These are phyloP conservation scores for Lentinula lateritia DNA, from an alignment of 768 basidiomycete genomes.

Conservation along the genomic window DNA sequence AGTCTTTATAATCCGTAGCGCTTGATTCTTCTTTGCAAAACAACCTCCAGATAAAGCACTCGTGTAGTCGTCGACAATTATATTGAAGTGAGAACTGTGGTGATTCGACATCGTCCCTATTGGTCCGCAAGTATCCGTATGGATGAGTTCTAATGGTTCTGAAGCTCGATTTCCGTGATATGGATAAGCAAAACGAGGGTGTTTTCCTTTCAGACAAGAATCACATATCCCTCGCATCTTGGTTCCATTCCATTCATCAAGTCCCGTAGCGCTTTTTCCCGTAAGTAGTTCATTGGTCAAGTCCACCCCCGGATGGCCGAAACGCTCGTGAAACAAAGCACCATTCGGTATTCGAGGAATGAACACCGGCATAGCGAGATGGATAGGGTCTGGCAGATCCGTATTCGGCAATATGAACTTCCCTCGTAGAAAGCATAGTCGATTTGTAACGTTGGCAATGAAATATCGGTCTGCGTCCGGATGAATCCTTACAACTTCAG, in stretches of 20 bases:
- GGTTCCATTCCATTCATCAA: background rate
- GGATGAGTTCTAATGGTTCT: background rate
- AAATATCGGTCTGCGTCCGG: background rate
- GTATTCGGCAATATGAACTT: background rate
- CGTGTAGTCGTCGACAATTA: too few species aligned
- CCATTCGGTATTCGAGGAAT: background rate
- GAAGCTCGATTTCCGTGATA: background rate
- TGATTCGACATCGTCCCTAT: too few species aligned
- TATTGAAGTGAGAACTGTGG: too few species aligned
- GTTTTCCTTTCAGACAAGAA: background rate
- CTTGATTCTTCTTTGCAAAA: too few species aligned
- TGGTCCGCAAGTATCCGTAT: too few species aligned
- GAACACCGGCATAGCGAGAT: background rate
- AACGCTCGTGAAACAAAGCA: background rate
- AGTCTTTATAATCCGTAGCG: too few species aligned
- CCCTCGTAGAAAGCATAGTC: background rate
- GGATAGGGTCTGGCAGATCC: background rate
- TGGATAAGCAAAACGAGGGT: background rate
- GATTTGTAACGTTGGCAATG: background rate
- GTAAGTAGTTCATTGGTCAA: background rate
- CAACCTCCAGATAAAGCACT: too few species aligned
- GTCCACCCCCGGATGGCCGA: background rate
- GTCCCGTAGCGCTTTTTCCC: background rate
- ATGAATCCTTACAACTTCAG: background rate
- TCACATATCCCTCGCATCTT: background rate